Evolutionary conservation across 2,329 filamentous ascomycete species (phyloP).

Genomic region (Paecilomyces sp.): DNA sequence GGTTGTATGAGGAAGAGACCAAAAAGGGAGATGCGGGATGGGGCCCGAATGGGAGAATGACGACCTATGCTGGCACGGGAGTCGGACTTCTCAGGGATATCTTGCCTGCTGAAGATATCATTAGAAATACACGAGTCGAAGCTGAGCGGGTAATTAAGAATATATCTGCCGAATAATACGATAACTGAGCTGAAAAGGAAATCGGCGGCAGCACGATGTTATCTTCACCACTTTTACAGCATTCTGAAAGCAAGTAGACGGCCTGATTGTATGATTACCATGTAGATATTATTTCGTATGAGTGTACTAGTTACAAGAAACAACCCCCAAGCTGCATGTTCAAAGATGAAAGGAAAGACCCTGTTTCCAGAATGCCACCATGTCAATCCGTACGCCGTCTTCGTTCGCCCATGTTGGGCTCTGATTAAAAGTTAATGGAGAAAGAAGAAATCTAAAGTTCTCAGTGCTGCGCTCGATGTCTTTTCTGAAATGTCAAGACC

Average conservation of each 20-base stretch:
- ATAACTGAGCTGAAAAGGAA: not conserved
- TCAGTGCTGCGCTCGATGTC: not conserved
- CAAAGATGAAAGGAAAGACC: not conserved
- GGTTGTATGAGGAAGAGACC: slow-evolving; percentile 42
- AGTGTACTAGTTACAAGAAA: not conserved
- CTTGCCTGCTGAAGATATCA: slow-evolving; percentile 44
- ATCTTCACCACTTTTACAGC: not conserved
- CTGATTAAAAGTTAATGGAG: not conserved
- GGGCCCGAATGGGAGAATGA: slow-evolving; percentile 49
- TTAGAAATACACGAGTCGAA: not conserved
- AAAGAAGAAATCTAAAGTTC: not conserved
- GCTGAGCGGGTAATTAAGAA: not conserved
- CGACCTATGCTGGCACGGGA: slow-evolving; percentile 56
- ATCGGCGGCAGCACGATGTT: not conserved
- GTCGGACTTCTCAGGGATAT: slow-evolving; percentile 52
- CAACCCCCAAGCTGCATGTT: not conserved
- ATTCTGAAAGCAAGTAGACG: no score
- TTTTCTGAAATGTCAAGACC: not conserved
- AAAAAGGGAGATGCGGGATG: slow-evolving; percentile 46
- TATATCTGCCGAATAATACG: not conserved
- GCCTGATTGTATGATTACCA: not conserved
- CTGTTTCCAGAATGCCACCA: not conserved
- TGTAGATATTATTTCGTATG: not conserved
- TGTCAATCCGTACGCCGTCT: not conserved
- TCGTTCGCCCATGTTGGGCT: not conserved